Evolutionary conservation across 106 monocot genomes (phyloP), one percentile per base, ranked within the genome.

Genomic region (Dendrobium nobile): DNA sequence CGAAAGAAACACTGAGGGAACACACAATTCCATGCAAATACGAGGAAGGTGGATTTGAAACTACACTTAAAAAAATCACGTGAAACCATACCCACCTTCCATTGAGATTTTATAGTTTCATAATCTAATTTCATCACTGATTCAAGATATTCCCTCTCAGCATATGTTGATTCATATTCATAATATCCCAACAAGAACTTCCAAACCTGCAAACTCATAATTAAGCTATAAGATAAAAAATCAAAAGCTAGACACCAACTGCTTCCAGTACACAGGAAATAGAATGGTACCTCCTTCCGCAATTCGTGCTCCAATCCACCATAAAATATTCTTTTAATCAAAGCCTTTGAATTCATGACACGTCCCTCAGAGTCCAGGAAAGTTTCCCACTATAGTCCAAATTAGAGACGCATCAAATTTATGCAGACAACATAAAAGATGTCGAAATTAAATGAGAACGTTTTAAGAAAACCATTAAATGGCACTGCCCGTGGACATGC

Each of bases 121-220:
- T 97, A 97, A 47, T 97, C 94, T 28, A 82, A 58, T 82, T 89
- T 90, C 80, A 87, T 97, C 55, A 85, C 83, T 59, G 80, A 82
- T 77, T 80, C 77, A 88, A 90, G 87, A 84, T 90, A 97, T 41
- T 97, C 94, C 77, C 94, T 90, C 86, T 94, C 96, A 58, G 92
- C 94, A 89, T 92, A 92, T 73, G 96, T 94, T 18, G 96, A 97
- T 81, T 94, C 92, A 86, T 92, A 97, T 56, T 86, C 86, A 84
- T 92, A 82, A 72, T 89, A 89, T 45, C 96, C 96, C 87, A 97
- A 81, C 77, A 94, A 82, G 82, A 97, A 89, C 83, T 92, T 97
- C 94, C 96, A 94, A 54, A 93, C 90, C 96, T 84, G 76, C 42
- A 78, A 44, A 47, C 17, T 18, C 28, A 76, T 47, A 47, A 4